A percentile compares a stretch with the other conserved stretches of the same genome.
Evolutionary conservation across 2,329 filamentous ascomycete genomes (phyloP).

Genomic region (Xenosphaeropsis pyriputrescens): DNA sequence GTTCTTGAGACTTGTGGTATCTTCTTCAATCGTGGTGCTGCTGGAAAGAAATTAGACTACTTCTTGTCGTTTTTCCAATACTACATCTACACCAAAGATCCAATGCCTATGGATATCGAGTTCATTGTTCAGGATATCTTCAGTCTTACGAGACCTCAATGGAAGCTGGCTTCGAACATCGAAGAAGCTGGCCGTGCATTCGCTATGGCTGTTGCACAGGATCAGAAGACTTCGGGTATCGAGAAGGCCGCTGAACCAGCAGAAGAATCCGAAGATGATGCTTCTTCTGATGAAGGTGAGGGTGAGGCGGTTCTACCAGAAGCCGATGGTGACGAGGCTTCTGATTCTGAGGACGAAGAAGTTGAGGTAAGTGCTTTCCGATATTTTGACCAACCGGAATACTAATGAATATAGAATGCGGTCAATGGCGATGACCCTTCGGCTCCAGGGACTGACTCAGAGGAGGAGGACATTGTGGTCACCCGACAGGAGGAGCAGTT

Average conservation of each 20-base stretch:
- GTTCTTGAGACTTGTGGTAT: slow-evolving; percentile 90
- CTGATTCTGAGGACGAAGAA: slow-evolving; percentile 40
- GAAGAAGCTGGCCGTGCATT: slow-evolving; percentile 77
- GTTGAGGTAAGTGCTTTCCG: slow-evolving; percentile 28
- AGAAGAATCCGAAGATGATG: slow-evolving; percentile 57
- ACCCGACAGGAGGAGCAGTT: slow-evolving; percentile 80
- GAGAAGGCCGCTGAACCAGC: slow-evolving; percentile 50
- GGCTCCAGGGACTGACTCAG: slow-evolving; percentile 44
- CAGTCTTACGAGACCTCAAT: slow-evolving; percentile 72
- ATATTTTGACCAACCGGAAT: too few relatives aligned
- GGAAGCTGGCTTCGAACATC: slow-evolving; percentile 70
- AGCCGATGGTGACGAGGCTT: slow-evolving; percentile 24
- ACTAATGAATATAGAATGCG: too few relatives aligned
- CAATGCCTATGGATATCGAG: slow-evolving; percentile 90
- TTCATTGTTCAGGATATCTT: slow-evolving; percentile 93
- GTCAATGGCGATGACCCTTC: slow-evolving; percentile 35
- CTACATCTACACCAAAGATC: slow-evolving; percentile 82
- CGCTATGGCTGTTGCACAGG: slow-evolving; percentile 74
- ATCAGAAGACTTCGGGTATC: slow-evolving; percentile 66
- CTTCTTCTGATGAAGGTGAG: slow-evolving; percentile 65
- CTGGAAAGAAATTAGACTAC: slow-evolving; percentile 95
- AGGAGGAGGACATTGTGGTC: slow-evolving; percentile 82
- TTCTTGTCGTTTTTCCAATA: slow-evolving; percentile 97
- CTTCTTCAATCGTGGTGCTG: slow-evolving; percentile 86
- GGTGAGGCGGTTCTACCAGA: slow-evolving; percentile 42